These are phyloP conservation scores for Speleostelium caveatum DNA, from an alignment of 78 protist species.

Conservation along the genomic window DNA sequence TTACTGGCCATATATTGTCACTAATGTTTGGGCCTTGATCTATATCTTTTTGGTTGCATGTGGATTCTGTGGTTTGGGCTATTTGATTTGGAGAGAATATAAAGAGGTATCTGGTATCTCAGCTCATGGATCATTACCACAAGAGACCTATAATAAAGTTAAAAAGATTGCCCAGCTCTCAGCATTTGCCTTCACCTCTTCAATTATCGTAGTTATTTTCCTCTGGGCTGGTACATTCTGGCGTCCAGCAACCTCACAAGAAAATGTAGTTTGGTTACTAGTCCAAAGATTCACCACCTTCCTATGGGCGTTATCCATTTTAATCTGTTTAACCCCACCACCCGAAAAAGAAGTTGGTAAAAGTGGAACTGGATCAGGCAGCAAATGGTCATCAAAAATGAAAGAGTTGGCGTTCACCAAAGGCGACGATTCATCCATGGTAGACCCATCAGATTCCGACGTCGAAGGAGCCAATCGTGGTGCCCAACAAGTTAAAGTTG, in stretches of 20 bases:
- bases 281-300: background rate
- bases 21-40: constrained; percentile 4
- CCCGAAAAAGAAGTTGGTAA: background rate
- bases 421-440: background rate
- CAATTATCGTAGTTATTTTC: constrained; percentile 5
- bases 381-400: background rate
- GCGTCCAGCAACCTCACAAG: background rate
- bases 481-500: background rate
- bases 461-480: background rate
- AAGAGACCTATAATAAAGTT: constrained; percentile 27
- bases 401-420: background rate
- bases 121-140: constrained; percentile 21
- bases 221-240: background rate
- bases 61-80: background rate
- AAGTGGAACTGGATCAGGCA: background rate
- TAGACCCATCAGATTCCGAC: too few species aligned
- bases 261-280: constrained; percentile 1
- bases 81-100: constrained; percentile 45
- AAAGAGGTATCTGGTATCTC: background rate
- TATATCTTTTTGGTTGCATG: background rate
- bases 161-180: constrained; percentile 1
- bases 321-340: constrained; percentile 20
- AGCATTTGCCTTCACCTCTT: background rate
- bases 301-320: background rate
- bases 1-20: constrained; percentile 26